These are phyloP conservation scores for Anastatica hierochuntica DNA, from an alignment of 345 rosid species.

Conservation along the genomic window DNA sequence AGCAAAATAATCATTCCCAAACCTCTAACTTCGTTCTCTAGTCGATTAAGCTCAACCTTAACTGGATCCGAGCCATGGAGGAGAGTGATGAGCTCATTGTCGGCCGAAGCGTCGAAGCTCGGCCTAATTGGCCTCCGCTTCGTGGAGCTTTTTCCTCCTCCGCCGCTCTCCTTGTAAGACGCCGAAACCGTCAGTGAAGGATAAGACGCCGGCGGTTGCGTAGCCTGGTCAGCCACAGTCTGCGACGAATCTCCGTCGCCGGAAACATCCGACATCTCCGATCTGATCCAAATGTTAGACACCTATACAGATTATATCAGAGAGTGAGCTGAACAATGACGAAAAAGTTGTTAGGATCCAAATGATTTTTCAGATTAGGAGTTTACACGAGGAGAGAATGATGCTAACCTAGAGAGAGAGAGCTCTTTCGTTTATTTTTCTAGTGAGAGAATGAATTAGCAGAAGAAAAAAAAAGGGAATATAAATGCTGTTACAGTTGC, in stretches of 20 bases:
- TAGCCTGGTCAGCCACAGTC: conserved; percentile 1
- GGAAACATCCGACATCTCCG: conserved; percentile 27
- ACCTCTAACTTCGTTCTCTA: conserved; percentile 99
- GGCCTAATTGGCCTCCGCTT: conserved; percentile 64
- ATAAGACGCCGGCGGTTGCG: not conserved
- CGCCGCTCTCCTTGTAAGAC: conserved; percentile 55
- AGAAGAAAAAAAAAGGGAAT: not conserved
- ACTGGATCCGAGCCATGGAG: conserved; percentile 99
- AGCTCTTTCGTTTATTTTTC: not conserved
- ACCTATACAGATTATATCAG: not conserved
- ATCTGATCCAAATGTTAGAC: too few species aligned
- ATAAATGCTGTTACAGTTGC: conserved; percentile 24
- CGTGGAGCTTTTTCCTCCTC: conserved; percentile 41
- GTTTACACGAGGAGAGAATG: conserved; percentile 4
- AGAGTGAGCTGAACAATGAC: not conserved
- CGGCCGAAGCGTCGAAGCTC: conserved; percentile 72
- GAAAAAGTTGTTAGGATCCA: conserved; percentile 13
- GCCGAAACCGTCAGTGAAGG: conserved; percentile 49
- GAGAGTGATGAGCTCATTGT: conserved; percentile 75
- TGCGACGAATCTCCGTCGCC: conserved; percentile 21
- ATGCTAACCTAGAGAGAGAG: conserved; percentile 7
- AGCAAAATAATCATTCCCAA: conserved; percentile 31
- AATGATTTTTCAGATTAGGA: conserved; percentile 7
- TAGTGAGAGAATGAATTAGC: not conserved
- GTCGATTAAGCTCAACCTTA: conserved; percentile 94